A percentile compares a stretch with the other conserved stretches of the same genome.
phyloP scores from a whole-genome alignment of 352 stramenopile species.

The Blastocystis hominis region DNA sequence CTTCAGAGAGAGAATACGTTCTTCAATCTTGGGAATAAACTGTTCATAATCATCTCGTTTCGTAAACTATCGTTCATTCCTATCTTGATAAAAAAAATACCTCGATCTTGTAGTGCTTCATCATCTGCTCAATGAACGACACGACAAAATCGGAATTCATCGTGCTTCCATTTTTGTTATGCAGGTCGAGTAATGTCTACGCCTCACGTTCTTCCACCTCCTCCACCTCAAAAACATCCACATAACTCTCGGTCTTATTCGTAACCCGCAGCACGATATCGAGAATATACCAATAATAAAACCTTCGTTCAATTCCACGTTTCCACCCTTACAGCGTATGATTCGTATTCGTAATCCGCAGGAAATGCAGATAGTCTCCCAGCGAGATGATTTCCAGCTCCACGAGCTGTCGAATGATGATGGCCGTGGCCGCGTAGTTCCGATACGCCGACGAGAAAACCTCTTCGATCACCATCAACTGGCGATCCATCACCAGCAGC shows the following conservation, averaged over 20 bases:
- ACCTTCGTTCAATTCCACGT: background rate
- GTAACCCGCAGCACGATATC: background rate
- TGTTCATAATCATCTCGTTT: background rate
- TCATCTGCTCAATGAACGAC: conserved; percentile 29
- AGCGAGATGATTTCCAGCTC: background rate
- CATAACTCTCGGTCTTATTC: background rate
- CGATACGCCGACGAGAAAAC: background rate
- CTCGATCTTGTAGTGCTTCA: conserved; percentile 18
- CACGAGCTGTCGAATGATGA: background rate
- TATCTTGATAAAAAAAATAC: background rate
- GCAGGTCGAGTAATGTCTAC: background rate
- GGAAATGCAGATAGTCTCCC: conserved; percentile 9
- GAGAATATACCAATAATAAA: conserved; percentile 52
- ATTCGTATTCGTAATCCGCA: conserved; percentile 1
- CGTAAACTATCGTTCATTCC: background rate
- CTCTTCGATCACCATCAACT: conserved; percentile 29
- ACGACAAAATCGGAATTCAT: background rate
- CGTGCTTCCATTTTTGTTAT: background rate
- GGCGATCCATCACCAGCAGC: conserved; percentile 3
- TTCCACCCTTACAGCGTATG: background rate
- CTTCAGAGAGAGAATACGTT: background rate
- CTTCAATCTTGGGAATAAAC: background rate
- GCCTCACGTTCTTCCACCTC: background rate
- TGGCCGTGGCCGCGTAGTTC: background rate
- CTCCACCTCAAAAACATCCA: background rate